Conservation (phyloP, 2,329 filamentous ascomycete genomes). For the Dactylellina cionopaga region DNA sequence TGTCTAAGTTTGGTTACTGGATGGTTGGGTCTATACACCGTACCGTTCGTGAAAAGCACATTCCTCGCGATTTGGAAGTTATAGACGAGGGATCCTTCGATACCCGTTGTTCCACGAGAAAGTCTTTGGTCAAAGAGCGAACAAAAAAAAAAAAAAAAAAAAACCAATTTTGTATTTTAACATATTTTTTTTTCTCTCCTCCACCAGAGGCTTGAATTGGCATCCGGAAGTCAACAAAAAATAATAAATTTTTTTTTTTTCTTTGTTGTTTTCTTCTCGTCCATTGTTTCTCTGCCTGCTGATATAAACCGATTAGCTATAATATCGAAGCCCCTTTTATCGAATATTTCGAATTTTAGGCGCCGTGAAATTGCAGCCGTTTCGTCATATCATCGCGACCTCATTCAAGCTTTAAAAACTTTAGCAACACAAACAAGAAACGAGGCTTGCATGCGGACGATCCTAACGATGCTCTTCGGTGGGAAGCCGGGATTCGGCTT, state of each 20-base stretch:
- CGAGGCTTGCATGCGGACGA: slow-evolving; percentile 47
- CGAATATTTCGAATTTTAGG: slow-evolving; percentile 22
- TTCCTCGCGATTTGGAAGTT: slow-evolving; percentile 37
- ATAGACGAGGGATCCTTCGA: slow-evolving; percentile 25
- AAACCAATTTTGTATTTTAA: neutral
- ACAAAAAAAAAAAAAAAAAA: no score
- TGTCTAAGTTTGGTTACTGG: no score
- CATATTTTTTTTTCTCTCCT: neutral
- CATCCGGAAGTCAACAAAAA: neutral
- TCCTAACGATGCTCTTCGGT: slow-evolving; percentile 23
- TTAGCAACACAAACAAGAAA: slow-evolving; percentile 36
- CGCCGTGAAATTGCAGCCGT: slow-evolving; percentile 50
- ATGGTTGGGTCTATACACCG: neutral
- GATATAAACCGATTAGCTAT: slow-evolving; percentile 36
- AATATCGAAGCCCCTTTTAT: slow-evolving; percentile 33
- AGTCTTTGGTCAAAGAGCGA: no score
- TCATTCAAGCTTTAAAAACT: slow-evolving; percentile 1
- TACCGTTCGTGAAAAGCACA: neutral
- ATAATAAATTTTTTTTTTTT: neutral
- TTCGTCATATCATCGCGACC: slow-evolving; percentile 41
- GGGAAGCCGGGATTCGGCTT: slow-evolving; percentile 29
- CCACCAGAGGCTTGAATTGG: slow-evolving; percentile 18
- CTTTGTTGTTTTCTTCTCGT: neutral
- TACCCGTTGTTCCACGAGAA: slow-evolving; percentile 13
- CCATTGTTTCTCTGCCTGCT: neutral